Evolutionary conservation across 2,329 filamentous ascomycete genomes (phyloP), one percentile per base, ranked within the genome.

Genomic region (Falciphora oryzae): DNA sequence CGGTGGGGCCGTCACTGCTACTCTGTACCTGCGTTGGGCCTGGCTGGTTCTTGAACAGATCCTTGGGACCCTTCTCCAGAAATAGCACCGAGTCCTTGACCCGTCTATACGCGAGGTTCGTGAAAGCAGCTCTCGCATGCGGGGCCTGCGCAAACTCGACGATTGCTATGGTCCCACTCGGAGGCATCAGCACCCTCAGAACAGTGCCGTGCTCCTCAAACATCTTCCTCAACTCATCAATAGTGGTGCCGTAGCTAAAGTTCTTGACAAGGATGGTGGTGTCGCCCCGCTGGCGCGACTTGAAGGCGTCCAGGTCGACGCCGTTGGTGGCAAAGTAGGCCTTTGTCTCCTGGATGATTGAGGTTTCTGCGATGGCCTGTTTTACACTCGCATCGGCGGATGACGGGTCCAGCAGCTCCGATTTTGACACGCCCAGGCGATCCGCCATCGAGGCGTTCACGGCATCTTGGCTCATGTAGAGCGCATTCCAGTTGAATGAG

Each of bases 381-480:
- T 96, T 97, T 65, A 99, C 91, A 59, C 92, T 94, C 66, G 94
- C 93, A 77, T 97, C 93, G 65, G 94, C 88, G 66, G 92, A 97
- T 4, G 94, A 97, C n/a, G 94, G 95, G 77, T 99, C 94, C 59
- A 99, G 83, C 65, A 99, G 79, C 71, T 97, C 93, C 14, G 92
- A 89, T 80, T 99, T 99, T 64, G 90, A 89, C 65, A 99, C 86
- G 60, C 94, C 93, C 65, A 99, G 83, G 64, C 93, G 89, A 73
- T 89, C 87, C 61, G 95, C 92, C 67, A 97, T 87, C 7, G 93
- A 96, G 61, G 91, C 88, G 77, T 97, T 93, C 63, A 99, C 93
- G 62, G 95, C 92, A 79, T 99, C 93, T 78, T 92, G 90, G 77
- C 90, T 97, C 91, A 99, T 96, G 77, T 95, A 99, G n/a, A 99